Base-by-base conservation (phyloP, 2,329 filamentous ascomycete species). In the Septoria linicola region DNA sequence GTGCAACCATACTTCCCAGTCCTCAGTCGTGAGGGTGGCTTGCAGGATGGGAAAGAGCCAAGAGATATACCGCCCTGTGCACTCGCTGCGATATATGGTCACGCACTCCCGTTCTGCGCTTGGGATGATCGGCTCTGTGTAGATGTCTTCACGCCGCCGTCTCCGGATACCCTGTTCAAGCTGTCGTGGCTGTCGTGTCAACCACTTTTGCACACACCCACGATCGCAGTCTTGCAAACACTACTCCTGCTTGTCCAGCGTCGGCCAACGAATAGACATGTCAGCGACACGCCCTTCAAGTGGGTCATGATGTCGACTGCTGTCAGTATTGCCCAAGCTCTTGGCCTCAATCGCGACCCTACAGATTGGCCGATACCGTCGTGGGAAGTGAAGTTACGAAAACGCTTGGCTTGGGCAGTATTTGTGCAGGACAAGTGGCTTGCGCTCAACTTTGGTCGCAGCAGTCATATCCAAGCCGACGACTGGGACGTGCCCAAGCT, bases 341-440 rank as follows among this genome's bases (percentile, higher is more conserved):
- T 84, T 1, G 81, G 81, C 0, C 69, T 84, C 8, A 80, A 84
- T 47, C 71, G 84, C 1, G 82, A 86, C 61, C 83, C 81, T 55
- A 77, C 79, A 0, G 67, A 72, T 16, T 87, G 83, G 83, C 75
- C 77, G 8, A 79, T 86, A 35, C 82, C 82, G 1, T 68, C 71
- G 0, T 85, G 82, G 81, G 83, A 86, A 60, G 76, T 80, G 47
- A 79, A 81, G 0, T 69, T 85, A 14, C 72, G 83, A 11, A 80
- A 80, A 59, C 71, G 83, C 11, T 68, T 86, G 0, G 81, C 80
- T 0, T 87, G 83, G 83, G 82, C 78, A 1, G 66, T 84, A 0
- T 85, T 78, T 55, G 81, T 84, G 73, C 82, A 85, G 62, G 83
- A 86, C 56, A 82, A 80, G 59, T 84, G 79, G 81, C 76, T 78